phyloP scores from a whole-genome alignment of 108 stramenopile genomes.

The Nitzschia sp. region DNA sequence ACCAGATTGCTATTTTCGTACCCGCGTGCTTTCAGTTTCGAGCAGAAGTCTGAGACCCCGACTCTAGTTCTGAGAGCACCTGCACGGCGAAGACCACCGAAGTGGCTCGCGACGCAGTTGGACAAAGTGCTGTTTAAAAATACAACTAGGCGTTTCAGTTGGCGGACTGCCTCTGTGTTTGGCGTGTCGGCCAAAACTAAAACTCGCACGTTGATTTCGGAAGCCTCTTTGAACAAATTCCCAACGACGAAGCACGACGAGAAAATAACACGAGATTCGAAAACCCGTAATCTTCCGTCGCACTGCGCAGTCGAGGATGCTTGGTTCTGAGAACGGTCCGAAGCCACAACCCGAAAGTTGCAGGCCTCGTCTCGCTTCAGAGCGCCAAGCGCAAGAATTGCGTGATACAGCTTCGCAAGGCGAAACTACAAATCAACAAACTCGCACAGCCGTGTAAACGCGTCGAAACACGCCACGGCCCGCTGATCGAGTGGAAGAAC shows the following conservation, averaged over 20 bases:
- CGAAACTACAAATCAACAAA: conserved; percentile 26
- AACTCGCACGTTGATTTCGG: background rate
- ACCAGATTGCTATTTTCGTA: conserved; percentile 93
- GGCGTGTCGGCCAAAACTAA: background rate
- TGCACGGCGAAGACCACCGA: background rate
- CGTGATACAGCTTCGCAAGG: conserved; percentile 12
- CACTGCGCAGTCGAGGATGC: background rate
- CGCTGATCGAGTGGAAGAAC: no score
- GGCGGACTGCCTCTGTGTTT: background rate
- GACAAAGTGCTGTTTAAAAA: background rate
- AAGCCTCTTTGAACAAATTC: background rate
- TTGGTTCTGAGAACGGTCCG: background rate
- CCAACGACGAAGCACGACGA: background rate
- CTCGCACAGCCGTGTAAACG: no score
- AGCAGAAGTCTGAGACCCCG: no score
- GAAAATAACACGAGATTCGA: background rate
- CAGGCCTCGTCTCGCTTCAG: no score
- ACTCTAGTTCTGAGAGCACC: no score
- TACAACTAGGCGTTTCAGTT: background rate
- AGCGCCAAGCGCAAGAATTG: background rate
- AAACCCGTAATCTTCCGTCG: background rate
- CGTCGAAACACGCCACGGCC: no score
- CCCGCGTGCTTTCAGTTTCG: no score
- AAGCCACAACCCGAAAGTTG: background rate
- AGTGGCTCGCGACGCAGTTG: background rate